Percentiles rank a stretch among this genome's conserved stretches.
These are phyloP conservation scores for Ogataea trehalophila DNA, from an alignment of 805 yeast species.

Conservation along the genomic window DNA sequence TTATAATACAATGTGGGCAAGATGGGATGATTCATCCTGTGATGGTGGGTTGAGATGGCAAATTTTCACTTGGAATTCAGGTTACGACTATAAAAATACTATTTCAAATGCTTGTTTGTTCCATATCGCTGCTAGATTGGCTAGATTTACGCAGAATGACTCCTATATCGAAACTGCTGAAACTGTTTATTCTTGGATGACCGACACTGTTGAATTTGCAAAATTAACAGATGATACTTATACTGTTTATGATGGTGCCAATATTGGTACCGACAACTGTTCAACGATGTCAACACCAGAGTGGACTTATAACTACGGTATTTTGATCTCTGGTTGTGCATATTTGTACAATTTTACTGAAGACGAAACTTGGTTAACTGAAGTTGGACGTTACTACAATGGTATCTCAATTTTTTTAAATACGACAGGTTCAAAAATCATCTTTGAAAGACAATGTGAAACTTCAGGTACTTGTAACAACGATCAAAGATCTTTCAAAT, in stretches of 20 bases:
- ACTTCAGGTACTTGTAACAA: conserved; percentile 50
- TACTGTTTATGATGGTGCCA: conserved; percentile 55
- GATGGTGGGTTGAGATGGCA: conserved; percentile 90
- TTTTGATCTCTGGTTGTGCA: conserved; percentile 63
- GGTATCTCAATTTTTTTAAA: conserved; percentile 45
- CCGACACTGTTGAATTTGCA: conserved; percentile 18
- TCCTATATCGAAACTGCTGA: conserved; percentile 73
- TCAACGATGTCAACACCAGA: conserved; percentile 42
- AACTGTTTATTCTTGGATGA: conserved; percentile 66
- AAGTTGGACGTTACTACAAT: conserved; percentile 33
- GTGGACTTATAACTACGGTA: conserved; percentile 73
- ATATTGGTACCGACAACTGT: conserved; percentile 41
- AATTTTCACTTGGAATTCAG: conserved; percentile 82
- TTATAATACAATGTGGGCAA: conserved; percentile 72
- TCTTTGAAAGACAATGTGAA: conserved; percentile 64
- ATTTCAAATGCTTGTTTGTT: conserved; percentile 82
- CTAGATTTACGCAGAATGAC: conserved; percentile 69
- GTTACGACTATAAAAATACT: conserved; percentile 83
- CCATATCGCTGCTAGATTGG: conserved; percentile 77
- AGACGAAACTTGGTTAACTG: conserved; percentile 37
- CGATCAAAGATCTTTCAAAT: conserved; percentile 73
- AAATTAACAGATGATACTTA: conserved; percentile 28
- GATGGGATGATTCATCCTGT: conserved; percentile 68
- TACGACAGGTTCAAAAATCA: conserved; percentile 33
- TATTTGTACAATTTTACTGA: conserved; percentile 60